Percentiles rank a stretch among this genome's conserved stretches.
Evolutionary conservation across 179 eudicot species (phyloP).

Genomic region (Carnegiea gigantea): DNA sequence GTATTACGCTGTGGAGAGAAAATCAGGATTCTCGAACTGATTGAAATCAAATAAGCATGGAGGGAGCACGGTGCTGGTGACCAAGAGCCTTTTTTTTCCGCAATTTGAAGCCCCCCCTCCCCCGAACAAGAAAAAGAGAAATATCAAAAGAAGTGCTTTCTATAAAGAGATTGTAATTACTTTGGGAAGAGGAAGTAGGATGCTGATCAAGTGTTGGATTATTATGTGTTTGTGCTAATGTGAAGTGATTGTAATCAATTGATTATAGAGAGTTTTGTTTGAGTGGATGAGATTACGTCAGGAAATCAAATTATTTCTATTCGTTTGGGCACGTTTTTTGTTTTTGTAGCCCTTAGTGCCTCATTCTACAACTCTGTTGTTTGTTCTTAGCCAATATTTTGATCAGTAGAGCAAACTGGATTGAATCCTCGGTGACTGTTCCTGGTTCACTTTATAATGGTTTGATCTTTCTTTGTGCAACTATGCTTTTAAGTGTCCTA

Average conservation of each 20-base stretch:
- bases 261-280: not conserved
- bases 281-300: not conserved
- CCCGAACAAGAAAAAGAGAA: too few relatives aligned
- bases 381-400: not conserved
- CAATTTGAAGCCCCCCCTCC: too few relatives aligned
- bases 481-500: not conserved
- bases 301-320: not conserved
- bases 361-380: not conserved
- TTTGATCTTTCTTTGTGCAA: too few relatives aligned
- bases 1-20: not conserved
- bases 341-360: not conserved
- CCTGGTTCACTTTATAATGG: too few relatives aligned
- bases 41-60: not conserved
- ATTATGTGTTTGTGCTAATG: not conserved
- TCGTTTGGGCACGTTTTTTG: not conserved
- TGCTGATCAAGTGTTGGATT: not conserved
- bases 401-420: not conserved
- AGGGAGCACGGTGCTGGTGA: not conserved
- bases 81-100: too few relatives aligned
- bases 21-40: not conserved
- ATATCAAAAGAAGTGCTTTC: not conserved
- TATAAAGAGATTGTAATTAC: not conserved
- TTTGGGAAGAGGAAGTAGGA: not conserved
- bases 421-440: too few relatives aligned
- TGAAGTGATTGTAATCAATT: not conserved